Evolutionary conservation across 1,139 yeast species (phyloP).

Genomic region (Lodderomyces jiufengensis): DNA sequence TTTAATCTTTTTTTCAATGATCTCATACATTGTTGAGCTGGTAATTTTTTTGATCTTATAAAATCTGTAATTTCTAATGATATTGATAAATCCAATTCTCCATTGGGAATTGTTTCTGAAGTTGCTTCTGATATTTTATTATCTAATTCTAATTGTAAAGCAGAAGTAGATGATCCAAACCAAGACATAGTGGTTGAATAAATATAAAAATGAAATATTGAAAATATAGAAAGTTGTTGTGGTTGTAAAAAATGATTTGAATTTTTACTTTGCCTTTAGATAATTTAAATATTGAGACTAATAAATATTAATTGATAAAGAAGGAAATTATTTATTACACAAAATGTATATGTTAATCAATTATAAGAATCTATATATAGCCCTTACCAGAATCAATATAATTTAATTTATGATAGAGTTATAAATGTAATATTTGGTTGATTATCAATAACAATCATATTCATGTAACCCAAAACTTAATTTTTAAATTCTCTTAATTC

Average conservation of each 20-base stretch:
- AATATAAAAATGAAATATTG: background rate
- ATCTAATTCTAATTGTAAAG: conserved; percentile 52
- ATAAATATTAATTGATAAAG: too few relatives aligned
- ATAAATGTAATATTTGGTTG: too few relatives aligned
- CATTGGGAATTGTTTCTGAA: conserved; percentile 85
- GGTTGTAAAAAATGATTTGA: background rate
- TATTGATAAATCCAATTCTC: conserved; percentile 76
- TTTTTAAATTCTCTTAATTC: background rate
- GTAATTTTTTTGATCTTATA: conserved; percentile 79
- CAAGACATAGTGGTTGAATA: conserved; percentile 50
- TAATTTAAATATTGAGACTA: too few relatives aligned
- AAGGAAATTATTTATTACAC: too few relatives aligned
- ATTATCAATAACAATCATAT: too few relatives aligned
- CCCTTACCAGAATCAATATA: too few relatives aligned
- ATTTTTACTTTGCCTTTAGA: conserved; percentile 1
- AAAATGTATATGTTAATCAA: too few relatives aligned
- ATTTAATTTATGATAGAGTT: too few relatives aligned
- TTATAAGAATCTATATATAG: too few relatives aligned
- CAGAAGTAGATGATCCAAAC: conserved; percentile 43
- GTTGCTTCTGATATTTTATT: conserved; percentile 74
- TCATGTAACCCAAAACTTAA: too few relatives aligned
- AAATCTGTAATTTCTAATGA: conserved; percentile 87
- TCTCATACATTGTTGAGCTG: conserved; percentile 83
- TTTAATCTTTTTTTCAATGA: conserved; percentile 71
- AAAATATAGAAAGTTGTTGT: too few relatives aligned